Base-by-base conservation (phyloP, 177 flowering plant genomes). In the Vitis hybrid region DNA sequence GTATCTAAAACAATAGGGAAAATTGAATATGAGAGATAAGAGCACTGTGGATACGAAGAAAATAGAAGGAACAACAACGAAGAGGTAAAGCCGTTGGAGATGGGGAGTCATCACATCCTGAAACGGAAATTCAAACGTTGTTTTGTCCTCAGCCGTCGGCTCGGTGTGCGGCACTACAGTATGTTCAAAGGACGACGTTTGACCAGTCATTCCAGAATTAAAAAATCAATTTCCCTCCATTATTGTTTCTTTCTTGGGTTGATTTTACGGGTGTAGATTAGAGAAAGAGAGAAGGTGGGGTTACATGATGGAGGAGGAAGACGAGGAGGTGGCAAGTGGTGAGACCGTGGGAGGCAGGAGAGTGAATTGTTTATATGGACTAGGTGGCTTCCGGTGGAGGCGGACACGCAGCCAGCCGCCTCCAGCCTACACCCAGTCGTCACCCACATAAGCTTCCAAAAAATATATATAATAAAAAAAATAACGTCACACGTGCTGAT, bases 101-200 rank as follows among this genome's bases (percentile, higher is more conserved):
- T 13, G 15, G 64, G 64, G 64, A 24, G 10, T 31, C 50, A 13
- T 2, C 13, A 5, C 11, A 31, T 15, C 0, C 65, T 33, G 22
- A 62, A 31, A 62, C 9, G 2, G 17, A 61, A 31, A 28, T 57
- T 58, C 61, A 58, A 62, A 15, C 6, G 9, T 60, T 62, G 19
- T 9, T 53, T 66, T 66, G 69, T 53, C 69, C 22, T 12, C 9
- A 66, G 18, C 50, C 60, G 60, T 28, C 69, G 69, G 69, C 59
- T 15, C 13, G 64, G 64, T 3, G 44, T 2, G 13, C 24, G 12
- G 7, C 11, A 13, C 18, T 6, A 7, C 19, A 11, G 52, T 12
- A 5, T 19, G 8, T 12, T n/a, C 52, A 11, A 11, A 18, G 12
- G 11, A 17, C 12, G 0, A 64, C 2, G 51, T 64, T 64, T 64